A percentile compares a stretch with the other conserved stretches of the same genome.
Conservation (phyloP, 768 basidiomycete species). For the Thelephora aurantiotincta region DNA sequence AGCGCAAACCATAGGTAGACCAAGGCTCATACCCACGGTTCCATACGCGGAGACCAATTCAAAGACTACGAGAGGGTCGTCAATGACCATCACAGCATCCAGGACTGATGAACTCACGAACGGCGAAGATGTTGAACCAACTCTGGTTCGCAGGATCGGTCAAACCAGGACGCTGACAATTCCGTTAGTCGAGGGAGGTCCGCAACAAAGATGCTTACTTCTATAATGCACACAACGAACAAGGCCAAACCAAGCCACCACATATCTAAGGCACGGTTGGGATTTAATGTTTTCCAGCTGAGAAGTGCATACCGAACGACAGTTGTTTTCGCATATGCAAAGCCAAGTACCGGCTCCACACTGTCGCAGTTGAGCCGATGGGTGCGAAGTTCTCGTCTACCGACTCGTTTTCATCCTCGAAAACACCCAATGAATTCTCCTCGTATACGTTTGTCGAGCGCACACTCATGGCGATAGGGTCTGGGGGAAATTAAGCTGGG, state of each 20-base stretch:
- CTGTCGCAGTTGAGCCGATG: conserved; percentile 35
- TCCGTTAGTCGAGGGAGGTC: background rate
- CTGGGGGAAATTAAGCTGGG: conserved; percentile 18
- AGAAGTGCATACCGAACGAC: conserved; percentile 55
- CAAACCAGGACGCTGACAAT: conserved; percentile 39
- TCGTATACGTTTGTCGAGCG: conserved; percentile 93
- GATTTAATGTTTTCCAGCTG: background rate
- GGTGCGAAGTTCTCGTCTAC: conserved; percentile 24
- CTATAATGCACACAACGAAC: conserved; percentile 86
- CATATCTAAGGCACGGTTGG: conserved; percentile 45
- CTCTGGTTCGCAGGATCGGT: conserved; percentile 32
- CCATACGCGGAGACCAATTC: conserved; percentile 84
- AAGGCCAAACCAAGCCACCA: conserved; percentile 88
- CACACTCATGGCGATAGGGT: conserved; percentile 79
- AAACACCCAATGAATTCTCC: conserved; percentile 80
- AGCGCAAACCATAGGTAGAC: conserved; percentile 56
- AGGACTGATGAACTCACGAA: conserved; percentile 32
- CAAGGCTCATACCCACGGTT: conserved; percentile 80
- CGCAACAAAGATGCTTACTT: conserved; percentile 32
- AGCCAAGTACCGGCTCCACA: conserved; percentile 67
- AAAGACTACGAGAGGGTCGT: conserved; percentile 37
- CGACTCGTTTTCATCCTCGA: conserved; percentile 27
- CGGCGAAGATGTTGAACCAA: conserved; percentile 80
- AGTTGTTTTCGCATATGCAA: conserved; percentile 82
- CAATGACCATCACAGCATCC: background rate